Evolutionary conservation across 1,284 basidiomycete species (phyloP).

Genomic region (Volvariella volvacea): DNA sequence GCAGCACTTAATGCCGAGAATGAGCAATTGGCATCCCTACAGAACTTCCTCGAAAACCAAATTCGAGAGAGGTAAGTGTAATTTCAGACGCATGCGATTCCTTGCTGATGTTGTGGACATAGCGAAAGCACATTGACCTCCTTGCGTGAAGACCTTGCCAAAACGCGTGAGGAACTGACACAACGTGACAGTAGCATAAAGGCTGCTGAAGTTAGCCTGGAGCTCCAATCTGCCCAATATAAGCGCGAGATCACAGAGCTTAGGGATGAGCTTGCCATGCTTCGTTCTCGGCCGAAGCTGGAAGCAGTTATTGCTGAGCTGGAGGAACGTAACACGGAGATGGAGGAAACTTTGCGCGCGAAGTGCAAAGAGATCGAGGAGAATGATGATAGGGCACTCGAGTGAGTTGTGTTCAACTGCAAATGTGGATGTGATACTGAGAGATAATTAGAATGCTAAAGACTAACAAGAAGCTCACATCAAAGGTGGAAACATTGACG

Average conservation of each 20-base stretch:
- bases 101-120: slow-evolving; percentile 8
- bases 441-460: slow-evolving; percentile 51
- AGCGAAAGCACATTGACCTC: slow-evolving; percentile 42
- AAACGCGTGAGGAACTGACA: slow-evolving; percentile 34
- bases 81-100: slow-evolving; percentile 1
- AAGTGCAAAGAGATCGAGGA: slow-evolving; percentile 78
- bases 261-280: slow-evolving; percentile 44
- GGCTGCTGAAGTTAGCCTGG: slow-evolving; percentile 56
- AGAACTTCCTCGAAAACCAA: slow-evolving; percentile 55
- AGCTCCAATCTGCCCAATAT: slow-evolving; percentile 54
- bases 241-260: slow-evolving; percentile 54
- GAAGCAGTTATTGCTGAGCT: slow-evolving; percentile 50
- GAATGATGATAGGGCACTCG: slow-evolving; percentile 71
- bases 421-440: slow-evolving; percentile 10
- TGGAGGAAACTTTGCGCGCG: slow-evolving; percentile 59
- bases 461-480: slow-evolving; percentile 67
- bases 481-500: slow-evolving; percentile 61
- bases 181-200: slow-evolving; percentile 52
- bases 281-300: slow-evolving; percentile 49
- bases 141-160: slow-evolving; percentile 42
- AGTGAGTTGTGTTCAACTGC: slow-evolving; percentile 41
- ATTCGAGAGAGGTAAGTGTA: slow-evolving; percentile 47
- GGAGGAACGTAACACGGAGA: slow-evolving; percentile 61
- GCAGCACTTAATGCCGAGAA: slow-evolving; percentile 57
- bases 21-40: slow-evolving; percentile 52